Evolutionary conservation across 2,329 filamentous ascomycete species (phyloP), one percentile per base, ranked within the genome.

Genomic region (Bipolaris victoriae): DNA sequence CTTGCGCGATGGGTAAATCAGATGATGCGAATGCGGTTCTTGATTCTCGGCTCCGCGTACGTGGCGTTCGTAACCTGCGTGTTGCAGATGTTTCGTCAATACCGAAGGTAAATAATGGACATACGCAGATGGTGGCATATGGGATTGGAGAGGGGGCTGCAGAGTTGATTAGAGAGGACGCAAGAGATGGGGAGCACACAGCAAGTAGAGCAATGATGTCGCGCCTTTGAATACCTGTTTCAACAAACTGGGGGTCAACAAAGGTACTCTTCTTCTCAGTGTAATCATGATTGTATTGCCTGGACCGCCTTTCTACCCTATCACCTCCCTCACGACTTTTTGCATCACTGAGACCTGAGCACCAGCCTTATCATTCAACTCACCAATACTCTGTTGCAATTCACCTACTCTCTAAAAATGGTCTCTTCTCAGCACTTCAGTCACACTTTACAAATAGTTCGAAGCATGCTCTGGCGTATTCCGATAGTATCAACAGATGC

Each of bases 1-100:
- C 85, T 0, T 79, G 78, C 6, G 82, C 81, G 67, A 88, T 88
- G 85, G 76, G 76, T 5, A 59, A 55, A 26, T n/a, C 49, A 0
- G 64, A 65, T 3, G 69, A 78, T 39, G 44, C 55, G 0, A 70
- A 68, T 26, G 76, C 77, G 0, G 77, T 79, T 3, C 65, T 79
- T 3, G 77, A 79, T 53, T 63, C 63, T 1, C 64, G 71, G 9
- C 68, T 73, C n/a, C 60, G 73, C 1, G 70, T 74, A 0, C 57
- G 57, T 2, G 69, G 69, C 1, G 69, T 73, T 20, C 44, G 60
- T 1, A 60, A 58, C 4, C 52, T 75, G 39, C 51, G 71, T 1
- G 70, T 74, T n/a, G 70, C 67, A 4, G 70, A 74, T 53, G 62
- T 67, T 1, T 63, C 57, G n/a, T 49, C 50, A 10, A 58, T 75